These are phyloP conservation scores for Acacia concinna DNA, from an alignment of 331 rosid species.

Conservation along the genomic window DNA sequence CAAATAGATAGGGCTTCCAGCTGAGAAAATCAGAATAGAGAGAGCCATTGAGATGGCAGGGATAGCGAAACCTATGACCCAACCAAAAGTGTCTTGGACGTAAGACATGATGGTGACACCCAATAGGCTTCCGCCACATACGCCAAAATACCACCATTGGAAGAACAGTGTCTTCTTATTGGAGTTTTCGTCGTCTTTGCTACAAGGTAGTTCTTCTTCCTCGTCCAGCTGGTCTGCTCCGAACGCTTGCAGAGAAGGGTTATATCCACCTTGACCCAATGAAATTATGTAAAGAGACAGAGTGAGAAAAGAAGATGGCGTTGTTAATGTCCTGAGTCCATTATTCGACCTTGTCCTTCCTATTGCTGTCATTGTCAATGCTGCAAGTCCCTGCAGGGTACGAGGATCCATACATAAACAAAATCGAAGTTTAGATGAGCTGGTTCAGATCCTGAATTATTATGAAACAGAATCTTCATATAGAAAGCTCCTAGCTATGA, in stretches of 20 bases:
- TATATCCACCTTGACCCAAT: constrained; percentile 89
- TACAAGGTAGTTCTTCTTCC: constrained; percentile 64
- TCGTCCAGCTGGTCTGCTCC: constrained; percentile 87
- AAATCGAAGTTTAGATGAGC: not conserved
- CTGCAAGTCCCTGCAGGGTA: constrained; percentile 70
- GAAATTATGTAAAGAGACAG: constrained; percentile 78
- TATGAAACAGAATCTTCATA: not conserved
- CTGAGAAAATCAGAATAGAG: constrained; percentile 56
- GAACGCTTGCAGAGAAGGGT: constrained; percentile 92
- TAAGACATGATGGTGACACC: constrained; percentile 91
- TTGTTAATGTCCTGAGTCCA: constrained; percentile 47
- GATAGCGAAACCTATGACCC: constrained; percentile 88
- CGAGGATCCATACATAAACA: not conserved
- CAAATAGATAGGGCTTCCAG: constrained; percentile 67
- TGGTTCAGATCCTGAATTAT: no score
- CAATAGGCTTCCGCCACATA: constrained; percentile 79
- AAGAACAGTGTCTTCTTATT: constrained; percentile 62
- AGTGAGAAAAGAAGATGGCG: constrained; percentile 63
- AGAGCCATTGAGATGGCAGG: constrained; percentile 70
- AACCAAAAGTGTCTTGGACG: constrained; percentile 87
- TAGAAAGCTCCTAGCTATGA: not conserved
- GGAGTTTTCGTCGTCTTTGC: constrained; percentile 48
- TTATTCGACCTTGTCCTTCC: constrained; percentile 54
- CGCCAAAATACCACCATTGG: constrained; percentile 90
- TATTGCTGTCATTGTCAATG: constrained; percentile 74